phyloP scores from a whole-genome alignment of 2,329 filamentous ascomycete species.

The Tolypocladium amazonense region DNA sequence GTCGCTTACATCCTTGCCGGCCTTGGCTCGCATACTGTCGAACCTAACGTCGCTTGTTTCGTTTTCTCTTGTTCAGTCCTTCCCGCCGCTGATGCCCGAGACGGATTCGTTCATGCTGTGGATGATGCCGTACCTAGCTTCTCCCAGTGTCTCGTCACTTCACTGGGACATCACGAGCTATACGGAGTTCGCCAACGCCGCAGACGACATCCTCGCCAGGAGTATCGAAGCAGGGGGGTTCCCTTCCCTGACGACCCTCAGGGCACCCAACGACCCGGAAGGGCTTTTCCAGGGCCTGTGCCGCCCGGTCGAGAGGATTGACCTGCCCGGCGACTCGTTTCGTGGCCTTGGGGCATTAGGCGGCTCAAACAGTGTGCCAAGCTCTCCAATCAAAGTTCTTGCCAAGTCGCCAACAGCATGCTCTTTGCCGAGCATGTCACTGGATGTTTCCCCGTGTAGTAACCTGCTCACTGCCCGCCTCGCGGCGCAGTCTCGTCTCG shows the following conservation, averaged over 20 bases:
- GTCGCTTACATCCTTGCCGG: slow-evolving; percentile 43
- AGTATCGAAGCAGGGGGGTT: slow-evolving; percentile 54
- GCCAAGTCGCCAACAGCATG: slow-evolving; percentile 25
- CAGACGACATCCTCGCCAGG: slow-evolving; percentile 52
- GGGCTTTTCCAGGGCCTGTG: slow-evolving; percentile 61
- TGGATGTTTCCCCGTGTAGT: slow-evolving; percentile 21
- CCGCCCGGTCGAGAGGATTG: slow-evolving; percentile 45
- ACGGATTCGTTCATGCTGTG: slow-evolving; percentile 44
- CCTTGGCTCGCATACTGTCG: slow-evolving; percentile 48
- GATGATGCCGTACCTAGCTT: slow-evolving; percentile 55
- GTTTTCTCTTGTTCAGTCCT: slow-evolving; percentile 45
- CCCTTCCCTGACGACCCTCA: slow-evolving; percentile 47
- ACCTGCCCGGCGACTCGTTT: slow-evolving; percentile 39
- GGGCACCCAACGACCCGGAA: slow-evolving; percentile 58
- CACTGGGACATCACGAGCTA: slow-evolving; percentile 56
- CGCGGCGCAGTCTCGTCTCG: slow-evolving; percentile 55
- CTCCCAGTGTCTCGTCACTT: slow-evolving; percentile 37
- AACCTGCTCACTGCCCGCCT: slow-evolving; percentile 43
- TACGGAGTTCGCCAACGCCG: slow-evolving; percentile 30
- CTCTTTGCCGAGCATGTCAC: slow-evolving; percentile 12
- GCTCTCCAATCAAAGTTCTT: slow-evolving; percentile 16
- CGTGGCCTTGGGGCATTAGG: slow-evolving; percentile 11
- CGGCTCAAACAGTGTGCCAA: slow-evolving; percentile 10
- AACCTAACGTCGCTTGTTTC: slow-evolving; percentile 36
- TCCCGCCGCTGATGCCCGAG: slow-evolving; percentile 42